Conservation (phyloP, 169 alveolate genomes). For the Cryptosporidium andersoni region DNA sequence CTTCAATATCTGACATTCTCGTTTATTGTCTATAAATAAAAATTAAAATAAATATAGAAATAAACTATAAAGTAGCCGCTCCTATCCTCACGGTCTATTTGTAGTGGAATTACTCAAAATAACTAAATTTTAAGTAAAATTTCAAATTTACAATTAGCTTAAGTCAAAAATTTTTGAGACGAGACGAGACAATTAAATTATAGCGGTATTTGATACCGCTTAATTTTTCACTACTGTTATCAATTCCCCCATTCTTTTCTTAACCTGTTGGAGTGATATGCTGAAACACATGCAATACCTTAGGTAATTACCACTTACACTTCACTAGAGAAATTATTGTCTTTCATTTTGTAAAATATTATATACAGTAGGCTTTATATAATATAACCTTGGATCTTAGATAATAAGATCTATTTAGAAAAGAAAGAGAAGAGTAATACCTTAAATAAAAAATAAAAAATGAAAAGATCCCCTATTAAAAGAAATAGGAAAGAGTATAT, state of each 20-base stretch:
- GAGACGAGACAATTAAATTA: conserved; percentile 67
- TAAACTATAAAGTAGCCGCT: conserved; percentile 11
- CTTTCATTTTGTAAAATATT: too few species aligned
- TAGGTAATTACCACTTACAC: too few species aligned
- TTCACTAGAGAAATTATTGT: too few species aligned
- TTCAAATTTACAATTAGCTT: neutral
- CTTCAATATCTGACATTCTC: conserved; percentile 59
- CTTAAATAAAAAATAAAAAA: conserved; percentile 1
- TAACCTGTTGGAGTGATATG: too few species aligned
- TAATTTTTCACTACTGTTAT: too few species aligned
- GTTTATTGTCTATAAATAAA: neutral
- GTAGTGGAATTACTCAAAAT: neutral
- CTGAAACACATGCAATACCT: too few species aligned
- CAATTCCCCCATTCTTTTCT: too few species aligned
- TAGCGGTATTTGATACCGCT: too few species aligned
- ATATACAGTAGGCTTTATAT: too few species aligned
- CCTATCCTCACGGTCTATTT: conserved; percentile 70
- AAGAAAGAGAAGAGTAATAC: too few species aligned
- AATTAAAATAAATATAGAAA: neutral
- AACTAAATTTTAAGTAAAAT: conserved; percentile 1
- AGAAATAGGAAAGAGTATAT: conserved; percentile 59
- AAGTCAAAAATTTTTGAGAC: neutral
- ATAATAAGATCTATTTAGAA: too few species aligned
- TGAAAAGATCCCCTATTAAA: conserved; percentile 4
- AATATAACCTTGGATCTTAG: too few species aligned